Percentiles rank a stretch among this genome's conserved stretches.
phyloP scores from a whole-genome alignment of 2,329 filamentous ascomycete species.

The Fusarium vanettenii region DNA sequence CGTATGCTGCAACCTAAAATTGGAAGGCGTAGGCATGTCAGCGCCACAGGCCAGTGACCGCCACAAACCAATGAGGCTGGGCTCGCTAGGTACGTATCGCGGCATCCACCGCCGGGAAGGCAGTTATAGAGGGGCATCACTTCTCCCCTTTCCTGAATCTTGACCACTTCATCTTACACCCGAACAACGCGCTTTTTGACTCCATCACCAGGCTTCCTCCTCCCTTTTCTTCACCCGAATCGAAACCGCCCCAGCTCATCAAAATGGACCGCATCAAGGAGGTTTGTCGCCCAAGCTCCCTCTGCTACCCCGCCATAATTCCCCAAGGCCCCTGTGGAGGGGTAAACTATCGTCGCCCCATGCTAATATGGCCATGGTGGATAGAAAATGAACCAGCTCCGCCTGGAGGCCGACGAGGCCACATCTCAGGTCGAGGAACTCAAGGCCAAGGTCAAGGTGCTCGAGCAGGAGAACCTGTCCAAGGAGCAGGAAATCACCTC shows the following conservation, averaged over 20 bases:
- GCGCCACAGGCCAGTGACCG: constrained; percentile 30
- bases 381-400: constrained; percentile 95
- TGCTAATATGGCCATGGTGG: constrained; percentile 39
- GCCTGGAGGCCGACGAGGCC: constrained; percentile 91
- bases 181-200: constrained; percentile 48
- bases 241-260: constrained; percentile 18
- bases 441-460: constrained; percentile 83
- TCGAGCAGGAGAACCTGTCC: constrained; percentile 94
- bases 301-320: constrained; percentile 46
- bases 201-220: constrained; percentile 40
- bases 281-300: constrained; percentile 65
- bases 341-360: constrained; percentile 41
- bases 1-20: constrained; percentile 11
- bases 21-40: constrained; percentile 31
- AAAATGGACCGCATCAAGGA: constrained; percentile 92
- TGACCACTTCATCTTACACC: constrained; percentile 48
- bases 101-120: constrained; percentile 37
- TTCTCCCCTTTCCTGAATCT: constrained; percentile 52
- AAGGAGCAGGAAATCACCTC: constrained; percentile 99
- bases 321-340: constrained; percentile 45
- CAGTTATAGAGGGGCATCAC: constrained; percentile 52
- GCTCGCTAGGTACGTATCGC: constrained; percentile 23
- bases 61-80: constrained; percentile 44
- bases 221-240: constrained; percentile 17
- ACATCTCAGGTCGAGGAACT: constrained; percentile 87